Percentiles rank a stretch among this genome's conserved stretches.
These are phyloP conservation scores for Scheffersomyces coipomensis DNA, from an alignment of 805 yeast genomes.

Conservation along the genomic window DNA sequence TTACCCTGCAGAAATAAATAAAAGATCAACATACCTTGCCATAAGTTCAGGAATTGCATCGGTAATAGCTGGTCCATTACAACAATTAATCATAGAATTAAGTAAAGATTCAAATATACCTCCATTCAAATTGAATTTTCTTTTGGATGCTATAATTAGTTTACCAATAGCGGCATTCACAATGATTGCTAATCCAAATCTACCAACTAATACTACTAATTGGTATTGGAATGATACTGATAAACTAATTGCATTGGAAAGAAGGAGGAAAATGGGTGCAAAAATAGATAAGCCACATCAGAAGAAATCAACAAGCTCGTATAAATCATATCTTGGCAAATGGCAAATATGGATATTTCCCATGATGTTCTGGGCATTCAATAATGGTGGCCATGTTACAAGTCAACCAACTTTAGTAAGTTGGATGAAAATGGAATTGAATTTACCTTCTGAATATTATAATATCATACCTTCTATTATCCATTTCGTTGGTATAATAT, in stretches of 20 bases:
- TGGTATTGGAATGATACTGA: constrained; percentile 27
- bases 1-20: constrained; percentile 19
- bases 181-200: constrained; percentile 28
- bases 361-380: constrained; percentile 30
- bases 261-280: constrained; percentile 40
- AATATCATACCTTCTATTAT: constrained; percentile 28
- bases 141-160: constrained; percentile 29
- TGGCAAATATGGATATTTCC: constrained; percentile 51
- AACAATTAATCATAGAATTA: constrained; percentile 19
- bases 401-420: constrained; percentile 34
- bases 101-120: constrained; percentile 15
- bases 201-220: constrained; percentile 30
- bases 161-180: constrained; percentile 30
- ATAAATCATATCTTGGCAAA: constrained; percentile 32
- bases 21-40: constrained; percentile 26
- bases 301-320: constrained; percentile 28
- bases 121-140: constrained; percentile 32
- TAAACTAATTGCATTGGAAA: constrained; percentile 43
- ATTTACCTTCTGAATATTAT: constrained; percentile 23
- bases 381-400: constrained; percentile 28
- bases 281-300: constrained; percentile 19
- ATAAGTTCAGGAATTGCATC: constrained; percentile 28
- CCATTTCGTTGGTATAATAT: constrained; percentile 21
- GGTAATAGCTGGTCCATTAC: constrained; percentile 28
- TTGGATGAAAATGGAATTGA: constrained; percentile 31